Evolutionary conservation across 305 asterid genomes (phyloP), one percentile per base, ranked within the genome.

Genomic region (Ilex paraguariensis): DNA sequence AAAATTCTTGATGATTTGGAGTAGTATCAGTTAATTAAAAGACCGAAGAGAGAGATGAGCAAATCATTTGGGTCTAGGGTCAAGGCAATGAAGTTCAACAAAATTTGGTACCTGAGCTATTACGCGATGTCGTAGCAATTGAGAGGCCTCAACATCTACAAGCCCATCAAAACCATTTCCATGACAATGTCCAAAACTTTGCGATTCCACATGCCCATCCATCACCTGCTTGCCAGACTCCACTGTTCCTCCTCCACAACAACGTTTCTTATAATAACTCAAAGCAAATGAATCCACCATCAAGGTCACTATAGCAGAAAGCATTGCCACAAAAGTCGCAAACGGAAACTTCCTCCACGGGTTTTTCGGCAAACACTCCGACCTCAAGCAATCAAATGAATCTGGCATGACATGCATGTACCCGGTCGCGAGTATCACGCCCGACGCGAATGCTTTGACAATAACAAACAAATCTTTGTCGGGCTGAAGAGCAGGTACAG

Each of bases 351-450:
- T 75, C 13, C 81, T 87, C 97, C 90, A 90, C 0, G 95, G 95
- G 9, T 78, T 62, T 0, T 83, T 95, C 1, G 64, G 21, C 74
- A 85, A 50, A 55, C 95, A 87, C 1, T 57, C 58, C 8, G 97
- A 90, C 3, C 75, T 58, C 54, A 90, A 60, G 84, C 80, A 81
- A 40, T 81, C 90, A 57, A 84, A 87, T 0, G 94, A 87, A n/a
- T 87, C 91, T 0, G 95, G 97, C 13, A 90, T 13, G 0, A 90
- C 91, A 72, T 87, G 94, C 94, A 83, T 90, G 72, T 82, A 90
- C 0, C 94, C 95, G 0, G 94, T 89, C 5, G 85, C 97, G 0
- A 90, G 51, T 1, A 87, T 87, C 1, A 87, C 83, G 1, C 95
- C 95, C 1, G 95, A 65, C 0, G 97, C 95, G 54, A 90, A 83